Percentiles rank a stretch among this genome's conserved stretches.
Evolutionary conservation across 2,329 filamentous ascomycete species (phyloP).

Genomic region (Botrytis pseudocinerea): DNA sequence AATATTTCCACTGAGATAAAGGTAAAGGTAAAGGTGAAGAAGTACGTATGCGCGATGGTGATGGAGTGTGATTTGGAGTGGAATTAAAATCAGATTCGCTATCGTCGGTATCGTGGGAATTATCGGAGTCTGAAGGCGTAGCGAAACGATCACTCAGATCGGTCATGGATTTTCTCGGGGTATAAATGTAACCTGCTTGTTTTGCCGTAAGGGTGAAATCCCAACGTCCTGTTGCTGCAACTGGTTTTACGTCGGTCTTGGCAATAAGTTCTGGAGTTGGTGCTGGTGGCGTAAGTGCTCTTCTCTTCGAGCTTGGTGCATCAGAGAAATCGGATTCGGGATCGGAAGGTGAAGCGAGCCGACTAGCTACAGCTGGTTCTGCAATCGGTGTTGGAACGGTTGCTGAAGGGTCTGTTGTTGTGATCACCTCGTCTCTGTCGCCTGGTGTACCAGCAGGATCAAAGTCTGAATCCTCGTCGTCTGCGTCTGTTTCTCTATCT

Average conservation of each 20-base stretch:
- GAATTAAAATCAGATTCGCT: slow-evolving; percentile 1
- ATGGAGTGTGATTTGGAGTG: background rate
- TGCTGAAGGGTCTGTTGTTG: background rate
- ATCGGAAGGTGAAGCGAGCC: background rate
- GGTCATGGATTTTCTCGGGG: background rate
- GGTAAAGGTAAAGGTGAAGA: background rate
- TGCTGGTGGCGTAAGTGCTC: background rate
- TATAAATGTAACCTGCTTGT: slow-evolving; percentile 2
- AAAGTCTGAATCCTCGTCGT: background rate
- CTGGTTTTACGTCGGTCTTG: background rate
- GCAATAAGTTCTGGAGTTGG: background rate
- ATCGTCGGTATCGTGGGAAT: background rate
- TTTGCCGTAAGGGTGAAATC: background rate
- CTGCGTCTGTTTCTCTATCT: background rate
- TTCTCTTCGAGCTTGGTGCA: background rate
- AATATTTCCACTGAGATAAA: background rate
- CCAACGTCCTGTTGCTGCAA: background rate
- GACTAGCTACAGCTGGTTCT: background rate
- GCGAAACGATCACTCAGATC: background rate
- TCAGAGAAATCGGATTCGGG: background rate
- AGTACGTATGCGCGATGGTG: background rate
- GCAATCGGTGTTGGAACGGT: background rate
- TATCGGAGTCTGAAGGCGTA: background rate
- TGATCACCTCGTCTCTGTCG: background rate
- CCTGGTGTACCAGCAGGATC: background rate